These are phyloP conservation scores for Tubosaeta brunneosetosa DNA, from an alignment of 768 basidiomycete genomes.

Conservation along the genomic window DNA sequence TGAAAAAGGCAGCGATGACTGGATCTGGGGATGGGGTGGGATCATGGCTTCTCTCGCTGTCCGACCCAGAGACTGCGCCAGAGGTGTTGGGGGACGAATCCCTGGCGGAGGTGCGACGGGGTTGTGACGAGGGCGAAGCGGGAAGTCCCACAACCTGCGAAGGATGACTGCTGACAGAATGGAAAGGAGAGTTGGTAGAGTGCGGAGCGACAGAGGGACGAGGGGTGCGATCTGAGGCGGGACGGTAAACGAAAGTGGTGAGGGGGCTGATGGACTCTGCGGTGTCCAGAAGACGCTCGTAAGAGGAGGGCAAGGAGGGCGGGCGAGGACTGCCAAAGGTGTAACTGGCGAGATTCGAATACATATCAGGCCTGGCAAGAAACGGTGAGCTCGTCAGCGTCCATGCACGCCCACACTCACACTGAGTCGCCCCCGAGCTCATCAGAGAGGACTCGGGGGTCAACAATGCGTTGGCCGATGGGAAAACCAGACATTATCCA, in stretches of 20 bases:
- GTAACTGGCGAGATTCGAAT: conserved; percentile 38
- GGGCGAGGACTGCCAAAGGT: conserved; percentile 37
- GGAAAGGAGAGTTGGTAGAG: background rate
- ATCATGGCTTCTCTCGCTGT: conserved; percentile 35
- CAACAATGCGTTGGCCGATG: conserved; percentile 26
- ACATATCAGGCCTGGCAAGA: conserved; percentile 19
- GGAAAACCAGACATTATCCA: conserved; percentile 9
- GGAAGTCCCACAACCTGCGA: conserved; percentile 28
- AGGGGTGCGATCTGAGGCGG: conserved; percentile 39
- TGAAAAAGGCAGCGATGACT: conserved; percentile 18
- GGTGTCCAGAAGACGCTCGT: conserved; percentile 8
- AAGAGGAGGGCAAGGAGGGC: conserved; percentile 8
- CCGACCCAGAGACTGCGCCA: conserved; percentile 16
- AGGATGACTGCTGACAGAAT: conserved; percentile 31
- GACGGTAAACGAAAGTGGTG: conserved; percentile 12
- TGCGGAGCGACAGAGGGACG: conserved; percentile 37
- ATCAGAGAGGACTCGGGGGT: conserved; percentile 27
- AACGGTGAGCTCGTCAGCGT: background rate
- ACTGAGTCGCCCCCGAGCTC: conserved; percentile 17
- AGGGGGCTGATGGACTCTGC: conserved; percentile 36
- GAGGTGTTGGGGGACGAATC: conserved; percentile 6
- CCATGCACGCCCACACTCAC: background rate
- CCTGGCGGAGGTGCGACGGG: conserved; percentile 9
- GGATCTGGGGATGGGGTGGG: conserved; percentile 33
- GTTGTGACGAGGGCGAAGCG: conserved; percentile 15